Base-by-base conservation (phyloP, 208 protist species). In the Leishmania guyanensis region DNA sequence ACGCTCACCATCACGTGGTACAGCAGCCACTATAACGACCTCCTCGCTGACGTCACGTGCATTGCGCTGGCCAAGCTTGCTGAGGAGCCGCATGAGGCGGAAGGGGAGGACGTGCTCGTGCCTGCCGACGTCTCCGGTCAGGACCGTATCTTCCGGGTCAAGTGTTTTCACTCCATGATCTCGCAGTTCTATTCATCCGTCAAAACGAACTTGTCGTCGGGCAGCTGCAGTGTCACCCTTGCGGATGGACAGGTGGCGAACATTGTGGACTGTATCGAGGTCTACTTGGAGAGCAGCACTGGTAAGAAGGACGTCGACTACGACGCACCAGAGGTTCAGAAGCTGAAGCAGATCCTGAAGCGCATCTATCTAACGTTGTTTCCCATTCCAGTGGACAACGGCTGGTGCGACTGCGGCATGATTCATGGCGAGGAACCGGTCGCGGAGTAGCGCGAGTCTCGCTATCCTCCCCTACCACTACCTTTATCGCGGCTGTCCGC, bases 151-250 rank as follows among this genome's bases (percentile, higher is more conserved):
- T 98, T 98, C 79, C 91, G 95, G 51, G 81, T 97, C 73, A 97
- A 97, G 84, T 98, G 95, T 84, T 97, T 98, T 64, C 95, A 98
- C 81, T 92, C 97, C 84, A 98, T 98, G 93, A 89, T 98, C 80
- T 88, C 93, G 33, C 95, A 98, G 86, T 96, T 98, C 73, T 96
- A 97, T 86, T 75, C 86, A 17, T 84, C 86, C 68, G 92, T 96
- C 53, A 91, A 76, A 22, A 97, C 92, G 17, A 96, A 97, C 82
- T 87, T 96, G 64, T 82, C 81, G 26, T 94, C 94, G 6, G 94
- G 93, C 36, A 88, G 83, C 50, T 95, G 91, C 79, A 82, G 51
- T 46, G 46, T 97, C 56, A 85, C 86, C 69, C 87, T 97, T 66
- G 77, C 86, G n/a, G 90, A 96, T 84, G 94, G 92, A 16, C 90